Evolutionary conservation across 768 basidiomycete species (phyloP).

Genomic region (Rhizopogon roseolus): DNA sequence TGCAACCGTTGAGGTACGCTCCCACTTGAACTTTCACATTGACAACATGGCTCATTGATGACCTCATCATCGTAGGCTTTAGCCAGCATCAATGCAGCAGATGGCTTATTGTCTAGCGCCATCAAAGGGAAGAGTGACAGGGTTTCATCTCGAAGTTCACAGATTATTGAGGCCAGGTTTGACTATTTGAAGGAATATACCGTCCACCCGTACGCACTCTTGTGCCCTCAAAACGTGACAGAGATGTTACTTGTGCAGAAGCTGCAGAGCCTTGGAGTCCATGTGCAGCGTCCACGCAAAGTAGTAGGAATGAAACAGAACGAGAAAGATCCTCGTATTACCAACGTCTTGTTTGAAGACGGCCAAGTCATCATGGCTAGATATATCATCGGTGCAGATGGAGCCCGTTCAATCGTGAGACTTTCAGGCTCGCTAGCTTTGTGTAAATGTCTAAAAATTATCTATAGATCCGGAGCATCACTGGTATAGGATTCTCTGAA

Average conservation of each 20-base stretch:
- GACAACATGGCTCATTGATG: background rate
- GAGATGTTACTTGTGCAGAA: constrained; percentile 36
- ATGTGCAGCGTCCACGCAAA: constrained; percentile 32
- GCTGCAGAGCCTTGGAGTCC: constrained; percentile 28
- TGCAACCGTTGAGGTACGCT: constrained; percentile 41
- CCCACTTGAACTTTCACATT: background rate
- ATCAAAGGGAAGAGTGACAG: constrained; percentile 23
- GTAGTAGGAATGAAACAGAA: constrained; percentile 32
- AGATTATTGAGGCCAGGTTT: constrained; percentile 28
- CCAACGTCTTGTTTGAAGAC: constrained; percentile 40
- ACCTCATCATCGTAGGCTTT: constrained; percentile 33
- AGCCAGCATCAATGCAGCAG: constrained; percentile 34
- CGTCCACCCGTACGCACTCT: constrained; percentile 35
- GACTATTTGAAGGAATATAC: constrained; percentile 33
- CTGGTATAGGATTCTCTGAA: constrained; percentile 40
- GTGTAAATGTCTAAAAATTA: background rate
- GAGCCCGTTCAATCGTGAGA: constrained; percentile 40
- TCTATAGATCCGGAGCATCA: constrained; percentile 36
- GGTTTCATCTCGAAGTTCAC: constrained; percentile 25
- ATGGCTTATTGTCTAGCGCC: constrained; percentile 24
- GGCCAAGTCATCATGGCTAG: constrained; percentile 38
- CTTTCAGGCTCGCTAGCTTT: background rate
- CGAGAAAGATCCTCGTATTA: constrained; percentile 20
- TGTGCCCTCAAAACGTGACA: constrained; percentile 39
- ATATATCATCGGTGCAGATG: constrained; percentile 51